Percentiles rank a stretch among this genome's conserved stretches.
These are phyloP conservation scores for Aspergillus udagawae DNA, from an alignment of 2,329 filamentous ascomycete species.

Conservation along the genomic window DNA sequence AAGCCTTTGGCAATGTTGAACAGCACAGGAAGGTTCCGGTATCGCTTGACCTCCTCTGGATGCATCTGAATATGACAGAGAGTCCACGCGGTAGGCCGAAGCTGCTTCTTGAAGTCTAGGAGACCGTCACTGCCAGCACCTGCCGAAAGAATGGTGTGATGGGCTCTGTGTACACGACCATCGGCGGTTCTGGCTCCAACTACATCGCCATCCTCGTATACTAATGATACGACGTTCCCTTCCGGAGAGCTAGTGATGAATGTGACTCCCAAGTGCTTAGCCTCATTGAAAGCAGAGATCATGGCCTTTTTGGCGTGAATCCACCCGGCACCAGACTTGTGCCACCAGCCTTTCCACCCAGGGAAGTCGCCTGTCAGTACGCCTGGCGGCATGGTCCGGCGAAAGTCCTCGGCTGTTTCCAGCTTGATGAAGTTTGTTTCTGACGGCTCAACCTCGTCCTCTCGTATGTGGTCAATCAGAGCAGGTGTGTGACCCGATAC, in stretches of 20 bases:
- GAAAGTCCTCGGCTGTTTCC: constrained; percentile 45
- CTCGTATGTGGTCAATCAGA: constrained; percentile 36
- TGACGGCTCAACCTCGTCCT: constrained; percentile 31
- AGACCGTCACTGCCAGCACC: constrained; percentile 47
- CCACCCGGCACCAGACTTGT: constrained; percentile 46
- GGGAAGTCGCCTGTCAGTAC: constrained; percentile 49
- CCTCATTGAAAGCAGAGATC: constrained; percentile 43
- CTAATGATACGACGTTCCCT: constrained; percentile 38
- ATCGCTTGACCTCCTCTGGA: constrained; percentile 42
- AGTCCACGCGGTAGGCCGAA: constrained; percentile 54
- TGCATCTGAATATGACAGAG: constrained; percentile 50
- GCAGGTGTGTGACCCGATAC: constrained; percentile 40
- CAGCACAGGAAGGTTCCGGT: constrained; percentile 48
- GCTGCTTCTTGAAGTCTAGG: constrained; percentile 49
- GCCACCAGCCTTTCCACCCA: constrained; percentile 49
- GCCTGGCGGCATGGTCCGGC: constrained; percentile 49
- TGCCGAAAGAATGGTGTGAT: constrained; percentile 47
- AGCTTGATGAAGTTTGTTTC: constrained; percentile 32
- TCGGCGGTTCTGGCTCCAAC: constrained; percentile 44
- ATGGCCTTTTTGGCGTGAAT: constrained; percentile 51
- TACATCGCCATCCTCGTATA: constrained; percentile 38
- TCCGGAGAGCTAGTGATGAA: constrained; percentile 42
- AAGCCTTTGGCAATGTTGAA: constrained; percentile 48
- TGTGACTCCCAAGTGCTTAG: constrained; percentile 43
- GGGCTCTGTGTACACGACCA: constrained; percentile 39